Evolutionary conservation across 1,139 yeast genomes (phyloP), one percentile per base, ranked within the genome.

Genomic region (Candida neerlandica): DNA sequence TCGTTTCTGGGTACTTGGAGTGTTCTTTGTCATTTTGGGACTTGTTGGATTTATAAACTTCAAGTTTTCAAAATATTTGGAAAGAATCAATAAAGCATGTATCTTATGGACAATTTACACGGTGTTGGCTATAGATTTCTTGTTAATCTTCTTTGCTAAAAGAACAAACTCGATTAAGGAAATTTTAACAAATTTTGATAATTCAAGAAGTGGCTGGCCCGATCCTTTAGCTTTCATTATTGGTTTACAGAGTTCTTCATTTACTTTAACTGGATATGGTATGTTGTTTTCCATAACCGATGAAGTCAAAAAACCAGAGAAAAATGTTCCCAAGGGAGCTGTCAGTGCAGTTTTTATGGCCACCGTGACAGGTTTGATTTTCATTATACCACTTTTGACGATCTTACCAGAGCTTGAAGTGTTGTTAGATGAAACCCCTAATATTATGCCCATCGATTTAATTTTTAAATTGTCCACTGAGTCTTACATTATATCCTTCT

Each of bases 251-350:
- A 86, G 89, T 57, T 82, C 92, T 0, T 84, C 88, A 40, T 87
- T 87, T 65, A 87, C 94, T 23, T 73, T 88, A 60, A 88, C 89
- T 52, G 96, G 96, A 0, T 89, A 86, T 63, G 94, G 94, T 26
- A 84, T 89, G 80, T 73, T 89, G 26, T 89, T 90, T 15, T 85
- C 94, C 6, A 80, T 89, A 75, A 83, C 91, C 33, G 96, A 89
- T 62, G 96, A 89, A 66, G 94, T 89, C 12, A 82, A 83, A 57
- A 75, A 75, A 35, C 94, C 96, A 0, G 92, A 88, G 60, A 78
- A 75, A 54, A 85, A 84, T 49, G 85, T 89, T 64, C 92, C 96
- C n/a, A 80, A 80, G 53, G 96, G 96, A 4, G 82, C 89, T 60
- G 69, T 86, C 1, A 73, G 80, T 48, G 82, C 95, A 1, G 86